Base-by-base conservation (phyloP, 116 monocot species). In the Iris pallida region DNA sequence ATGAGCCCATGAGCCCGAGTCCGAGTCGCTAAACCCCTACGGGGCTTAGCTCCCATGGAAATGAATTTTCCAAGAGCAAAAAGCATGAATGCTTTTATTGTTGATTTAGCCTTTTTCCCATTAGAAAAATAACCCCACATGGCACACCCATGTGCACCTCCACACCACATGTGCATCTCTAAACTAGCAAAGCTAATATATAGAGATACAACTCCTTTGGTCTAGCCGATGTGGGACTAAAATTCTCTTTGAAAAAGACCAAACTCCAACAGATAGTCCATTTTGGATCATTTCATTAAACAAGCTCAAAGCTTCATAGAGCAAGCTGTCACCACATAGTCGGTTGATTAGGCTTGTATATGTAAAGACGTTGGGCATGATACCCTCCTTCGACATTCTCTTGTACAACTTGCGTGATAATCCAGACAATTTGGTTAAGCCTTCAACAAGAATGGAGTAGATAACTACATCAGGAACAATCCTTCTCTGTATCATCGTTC, bases 191-290 rank as follows among this genome's bases (percentile, higher is more conserved):
- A n/a, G n/a, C n/a, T n/a, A n/a, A n/a, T n/a, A n/a, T n/a, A n/a
- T n/a, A n/a, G n/a, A n/a, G n/a, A n/a, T n/a, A n/a, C n/a, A n/a
- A n/a, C n/a, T n/a, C n/a, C n/a, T n/a, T n/a, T n/a, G n/a, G n/a
- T n/a, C n/a, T n/a, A n/a, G n/a, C n/a, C n/a, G n/a, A n/a, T n/a
- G n/a, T n/a, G n/a, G n/a, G n/a, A n/a, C n/a, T n/a, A n/a, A n/a
- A n/a, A n/a, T n/a, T n/a, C n/a, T 78, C n/a, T 81, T 20, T 63
- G 85, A 71, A 18, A 78, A 75, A 72, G 68, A 79, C 10, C 68
- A 7, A 60, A 72, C 20, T 64, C 13, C 64, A 43, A 79, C 83
- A 58, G 79, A 76, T 49, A 79, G 43, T 6, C 54, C 75, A 40
- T 75, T 60, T 44, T 20, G 8, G 13, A 68, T 57, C 75, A 83